Evolutionary conservation across 345 rosid species (phyloP), one percentile per base, ranked within the genome.

Genomic region (Lumnitzera littorea): DNA sequence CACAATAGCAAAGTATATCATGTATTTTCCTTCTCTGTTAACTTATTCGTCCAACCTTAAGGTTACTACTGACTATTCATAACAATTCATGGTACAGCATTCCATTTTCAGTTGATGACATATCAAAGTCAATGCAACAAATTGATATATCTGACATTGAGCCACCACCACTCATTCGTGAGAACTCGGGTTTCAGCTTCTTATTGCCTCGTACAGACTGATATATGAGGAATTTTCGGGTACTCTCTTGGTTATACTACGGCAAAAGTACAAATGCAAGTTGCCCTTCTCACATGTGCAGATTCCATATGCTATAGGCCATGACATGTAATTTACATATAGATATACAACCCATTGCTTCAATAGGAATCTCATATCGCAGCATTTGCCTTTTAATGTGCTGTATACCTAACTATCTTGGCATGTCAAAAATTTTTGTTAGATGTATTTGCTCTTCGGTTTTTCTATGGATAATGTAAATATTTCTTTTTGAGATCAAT

Each of bases 71-170:
- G 13, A 14, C 36, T 54, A 10, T 27, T 54, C 11, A n/a, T 54
- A 5, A 20, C 11, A 13, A n/a, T 47, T 50, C 62, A 50, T 63
- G 43, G 43, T 75, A 76, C 84, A 92, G 98, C 85, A 92, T 92
- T 60, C 98, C 98, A 12, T 92, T 92, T 69, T 92, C 98, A 14
- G 98, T 91, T 23, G 96, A 92, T 62, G 98, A 92, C 70, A 70
- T 89, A 50, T 92, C 98, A 6, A 92, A 92, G 75, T 92, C 98
- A 20, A 87, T 92, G 98, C 83, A 85, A 77, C 89, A 81, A 56
- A 84, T 89, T 52, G 96, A 92, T 68, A 87, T 92, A 16, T 57
- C 82, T 2, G 96, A 92, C 74, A 78, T 92, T 10, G 96, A 89
- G 67, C 94, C 98, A 0, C 98, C 96, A 15, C 84, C 91, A 25